These are phyloP conservation scores for Aegilops speltoides DNA, from an alignment of 176 grass and related monocot genomes.

Conservation along the genomic window DNA sequence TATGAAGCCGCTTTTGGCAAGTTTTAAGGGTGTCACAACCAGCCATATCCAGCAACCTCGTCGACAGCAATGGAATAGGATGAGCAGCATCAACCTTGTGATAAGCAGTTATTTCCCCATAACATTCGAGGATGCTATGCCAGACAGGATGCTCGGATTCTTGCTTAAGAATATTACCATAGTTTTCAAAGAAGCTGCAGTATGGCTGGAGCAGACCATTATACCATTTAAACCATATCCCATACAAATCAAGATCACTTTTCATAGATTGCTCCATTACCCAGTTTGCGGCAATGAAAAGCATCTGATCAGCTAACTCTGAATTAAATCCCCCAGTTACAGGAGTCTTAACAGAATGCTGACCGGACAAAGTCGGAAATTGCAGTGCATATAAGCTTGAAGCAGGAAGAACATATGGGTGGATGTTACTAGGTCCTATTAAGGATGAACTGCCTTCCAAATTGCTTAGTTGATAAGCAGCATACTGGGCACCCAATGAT, in stretches of 20 bases:
- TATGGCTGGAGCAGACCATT: constrained; percentile 47
- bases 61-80: constrained; percentile 63
- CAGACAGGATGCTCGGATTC: constrained; percentile 71
- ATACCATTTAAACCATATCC: constrained; percentile 69
- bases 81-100: constrained; percentile 52
- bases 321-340: constrained; percentile 42
- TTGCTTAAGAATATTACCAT: constrained; percentile 50
- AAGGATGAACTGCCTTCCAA: constrained; percentile 19
- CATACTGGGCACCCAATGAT: constrained; percentile 58
- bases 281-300: constrained; percentile 97
- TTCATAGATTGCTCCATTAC: constrained; percentile 72
- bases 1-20: constrained; percentile 34
- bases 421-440: constrained; percentile 24
- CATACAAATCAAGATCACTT: constrained; percentile 62
- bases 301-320: constrained; percentile 58
- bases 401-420: constrained; percentile 47
- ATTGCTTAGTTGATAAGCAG: constrained; percentile 63
- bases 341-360: constrained; percentile 17
- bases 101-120: constrained; percentile 56
- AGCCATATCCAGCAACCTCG: constrained; percentile 55
- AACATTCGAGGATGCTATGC: constrained; percentile 56
- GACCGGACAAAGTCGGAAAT: constrained; percentile 35
- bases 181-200: constrained; percentile 69
- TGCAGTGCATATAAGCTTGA: constrained; percentile 45
- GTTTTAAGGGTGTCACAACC: constrained; percentile 38